These are phyloP conservation scores for Grammothele lineata DNA, from an alignment of 768 basidiomycete genomes.

Conservation along the genomic window DNA sequence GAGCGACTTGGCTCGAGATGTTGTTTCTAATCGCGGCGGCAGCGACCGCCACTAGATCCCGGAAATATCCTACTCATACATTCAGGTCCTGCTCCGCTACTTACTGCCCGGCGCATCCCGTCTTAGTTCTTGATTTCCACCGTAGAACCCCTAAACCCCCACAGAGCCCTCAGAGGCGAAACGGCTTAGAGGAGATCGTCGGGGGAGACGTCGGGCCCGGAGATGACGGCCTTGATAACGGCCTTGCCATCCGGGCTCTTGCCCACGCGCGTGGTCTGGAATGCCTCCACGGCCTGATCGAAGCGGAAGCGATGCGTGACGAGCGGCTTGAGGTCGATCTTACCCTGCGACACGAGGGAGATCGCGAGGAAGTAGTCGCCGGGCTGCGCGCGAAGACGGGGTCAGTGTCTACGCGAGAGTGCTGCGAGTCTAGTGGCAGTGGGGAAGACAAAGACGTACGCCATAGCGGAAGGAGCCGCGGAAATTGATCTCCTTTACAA, in stretches of 20 bases:
- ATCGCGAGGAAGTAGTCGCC: slow-evolving; percentile 87
- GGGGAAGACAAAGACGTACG: slow-evolving; percentile 34
- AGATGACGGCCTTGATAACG: slow-evolving; percentile 88
- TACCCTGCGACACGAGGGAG: slow-evolving; percentile 74
- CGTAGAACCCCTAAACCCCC: no score
- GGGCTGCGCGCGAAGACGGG: slow-evolving; percentile 38
- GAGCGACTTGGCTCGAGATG: no score
- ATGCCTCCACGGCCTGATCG: slow-evolving; percentile 72
- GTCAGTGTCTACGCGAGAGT: background rate
- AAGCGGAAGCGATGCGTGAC: slow-evolving; percentile 88
- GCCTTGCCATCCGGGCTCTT: slow-evolving; percentile 83
- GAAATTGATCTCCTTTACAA: slow-evolving; percentile 74
- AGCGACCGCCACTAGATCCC: no score
- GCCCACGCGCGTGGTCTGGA: slow-evolving; percentile 74
- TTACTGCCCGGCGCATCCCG: no score
- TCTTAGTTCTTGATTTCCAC: no score
- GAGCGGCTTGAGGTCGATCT: slow-evolving; percentile 81
- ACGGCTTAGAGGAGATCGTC: slow-evolving; percentile 30
- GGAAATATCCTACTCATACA: no score
- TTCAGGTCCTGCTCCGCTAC: no score
- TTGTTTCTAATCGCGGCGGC: no score
- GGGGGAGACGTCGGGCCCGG: slow-evolving; percentile 62
- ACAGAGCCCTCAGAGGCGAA: no score
- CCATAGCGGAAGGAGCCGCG: slow-evolving; percentile 94
- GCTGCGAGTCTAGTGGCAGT: no score